phyloP scores from a whole-genome alignment of 331 rosid genomes.

The Pyracantha coccinea region DNA sequence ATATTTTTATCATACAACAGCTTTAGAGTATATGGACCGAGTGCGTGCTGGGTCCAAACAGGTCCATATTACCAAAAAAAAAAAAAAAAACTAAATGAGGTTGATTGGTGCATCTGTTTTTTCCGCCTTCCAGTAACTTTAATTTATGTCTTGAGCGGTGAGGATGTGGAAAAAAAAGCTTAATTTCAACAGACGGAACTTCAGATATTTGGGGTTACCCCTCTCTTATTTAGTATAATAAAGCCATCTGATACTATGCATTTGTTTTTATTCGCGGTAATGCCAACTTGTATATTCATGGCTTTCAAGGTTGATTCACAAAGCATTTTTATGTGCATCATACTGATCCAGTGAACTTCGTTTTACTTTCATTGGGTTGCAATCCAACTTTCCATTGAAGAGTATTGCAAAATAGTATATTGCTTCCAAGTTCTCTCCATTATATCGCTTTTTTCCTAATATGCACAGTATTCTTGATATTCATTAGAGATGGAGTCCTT shows the following conservation, averaged over 20 bases:
- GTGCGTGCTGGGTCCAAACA: too few relatives aligned
- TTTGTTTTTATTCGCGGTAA: neutral
- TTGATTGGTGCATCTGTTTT: neutral
- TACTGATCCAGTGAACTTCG: neutral
- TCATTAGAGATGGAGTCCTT: too few relatives aligned
- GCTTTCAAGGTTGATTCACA: neutral
- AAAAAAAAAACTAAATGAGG: neutral
- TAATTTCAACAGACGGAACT: neutral
- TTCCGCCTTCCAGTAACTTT: neutral
- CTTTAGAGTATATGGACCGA: too few relatives aligned
- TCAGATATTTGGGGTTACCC: neutral
- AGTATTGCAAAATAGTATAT: neutral
- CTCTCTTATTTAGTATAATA: neutral
- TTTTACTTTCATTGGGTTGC: neutral
- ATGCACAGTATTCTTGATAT: too few relatives aligned
- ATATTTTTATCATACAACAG: too few relatives aligned
- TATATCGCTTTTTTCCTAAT: too few relatives aligned
- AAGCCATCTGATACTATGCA: neutral
- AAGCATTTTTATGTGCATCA: neutral
- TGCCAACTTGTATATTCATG: neutral
- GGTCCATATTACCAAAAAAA: neutral
- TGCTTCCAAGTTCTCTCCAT: neutral
- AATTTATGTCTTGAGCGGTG: neutral
- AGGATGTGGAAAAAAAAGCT: neutral
- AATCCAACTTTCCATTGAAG: neutral